Conservation (phyloP, 768 basidiomycete genomes). For the Lentinula lateritia region DNA sequence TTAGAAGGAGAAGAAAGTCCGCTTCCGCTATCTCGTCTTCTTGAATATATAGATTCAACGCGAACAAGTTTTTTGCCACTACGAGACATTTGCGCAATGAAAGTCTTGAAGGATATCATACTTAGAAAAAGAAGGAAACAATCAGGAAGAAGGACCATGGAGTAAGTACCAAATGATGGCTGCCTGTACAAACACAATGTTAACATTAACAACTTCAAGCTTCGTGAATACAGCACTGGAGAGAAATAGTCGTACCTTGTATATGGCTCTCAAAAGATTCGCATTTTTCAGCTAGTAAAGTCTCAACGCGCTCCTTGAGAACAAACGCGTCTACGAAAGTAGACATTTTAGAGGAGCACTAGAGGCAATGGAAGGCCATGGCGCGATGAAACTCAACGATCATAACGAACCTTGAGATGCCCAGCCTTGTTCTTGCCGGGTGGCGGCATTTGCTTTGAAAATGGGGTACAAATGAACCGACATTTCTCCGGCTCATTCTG, state of each 20-base stretch:
- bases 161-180: background rate
- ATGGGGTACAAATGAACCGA: too few species aligned
- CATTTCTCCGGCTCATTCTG: too few species aligned
- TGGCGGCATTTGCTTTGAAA: too few species aligned
- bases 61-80: conserved; percentile 2
- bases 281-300: background rate
- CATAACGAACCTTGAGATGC: background rate
- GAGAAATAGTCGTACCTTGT: background rate
- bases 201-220: background rate
- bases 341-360: background rate
- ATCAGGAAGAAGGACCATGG: background rate
- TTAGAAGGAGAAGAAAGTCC: background rate
- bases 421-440: too few species aligned
- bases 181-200: background rate
- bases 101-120: background rate
- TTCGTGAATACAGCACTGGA: background rate
- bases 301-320: conserved; percentile 1
- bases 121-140: background rate
- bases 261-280: background rate
- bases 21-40: background rate
- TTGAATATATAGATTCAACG: background rate
- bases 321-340: background rate
- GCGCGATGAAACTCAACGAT: background rate
- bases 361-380: background rate
- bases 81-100: background rate